Evolutionary conservation across 768 basidiomycete species (phyloP).

Genomic region (Agrocybe praecox): DNA sequence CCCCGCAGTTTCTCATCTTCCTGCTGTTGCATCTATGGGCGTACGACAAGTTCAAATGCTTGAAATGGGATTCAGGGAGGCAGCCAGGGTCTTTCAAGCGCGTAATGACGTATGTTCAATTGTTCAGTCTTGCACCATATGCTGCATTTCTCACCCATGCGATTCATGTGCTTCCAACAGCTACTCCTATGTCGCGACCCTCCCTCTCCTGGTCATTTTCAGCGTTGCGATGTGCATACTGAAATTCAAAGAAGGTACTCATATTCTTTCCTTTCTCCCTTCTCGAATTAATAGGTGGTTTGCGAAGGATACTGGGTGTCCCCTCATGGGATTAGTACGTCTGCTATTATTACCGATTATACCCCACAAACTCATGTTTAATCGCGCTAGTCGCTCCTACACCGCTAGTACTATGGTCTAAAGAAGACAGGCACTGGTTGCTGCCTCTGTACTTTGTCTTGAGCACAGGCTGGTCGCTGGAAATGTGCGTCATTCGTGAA

Average conservation of each 20-base stretch:
- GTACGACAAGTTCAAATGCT: constrained; percentile 77
- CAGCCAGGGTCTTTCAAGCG: constrained; percentile 87
- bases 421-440: constrained; percentile 50
- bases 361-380: constrained; percentile 1
- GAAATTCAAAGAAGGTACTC: constrained; percentile 74
- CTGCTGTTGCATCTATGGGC: constrained; percentile 77
- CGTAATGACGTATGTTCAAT: constrained; percentile 74
- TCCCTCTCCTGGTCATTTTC: constrained; percentile 69
- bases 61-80: constrained; percentile 73
- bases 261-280: neutral
- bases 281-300: neutral
- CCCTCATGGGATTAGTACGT: constrained; percentile 36
- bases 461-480: constrained; percentile 75
- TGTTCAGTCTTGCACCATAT: constrained; percentile 1
- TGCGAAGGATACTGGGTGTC: constrained; percentile 40
- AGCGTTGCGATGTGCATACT: constrained; percentile 60
- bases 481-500: constrained; percentile 54
- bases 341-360: neutral
- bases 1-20: constrained; percentile 66
- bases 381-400: constrained; percentile 52
- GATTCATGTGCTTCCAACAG: constrained; percentile 15
- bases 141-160: constrained; percentile 12
- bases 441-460: constrained; percentile 73
- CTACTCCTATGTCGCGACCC: constrained; percentile 77
- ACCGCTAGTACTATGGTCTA: constrained; percentile 55